A percentile compares a stretch with the other conserved stretches of the same genome.
phyloP scores from a whole-genome alignment of 208 protist genomes.

The Wallacemonas sp. region DNA sequence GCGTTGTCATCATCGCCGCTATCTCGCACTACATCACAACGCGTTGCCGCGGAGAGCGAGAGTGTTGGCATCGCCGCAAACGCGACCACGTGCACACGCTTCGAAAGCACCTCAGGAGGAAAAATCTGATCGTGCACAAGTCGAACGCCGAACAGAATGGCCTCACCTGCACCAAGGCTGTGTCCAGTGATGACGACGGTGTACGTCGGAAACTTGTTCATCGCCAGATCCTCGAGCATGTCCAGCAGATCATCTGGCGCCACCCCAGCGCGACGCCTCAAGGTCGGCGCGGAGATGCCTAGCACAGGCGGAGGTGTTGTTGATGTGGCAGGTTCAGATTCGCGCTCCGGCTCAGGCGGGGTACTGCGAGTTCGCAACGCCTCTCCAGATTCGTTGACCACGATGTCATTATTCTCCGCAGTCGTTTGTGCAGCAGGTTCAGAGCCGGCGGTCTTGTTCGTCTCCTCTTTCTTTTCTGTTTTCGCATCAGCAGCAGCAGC shows the following conservation, averaged over 20 bases:
- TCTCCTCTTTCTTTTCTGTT: neutral
- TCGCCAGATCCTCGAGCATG: constrained; percentile 32
- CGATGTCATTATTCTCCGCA: too few relatives aligned
- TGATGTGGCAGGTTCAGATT: too few relatives aligned
- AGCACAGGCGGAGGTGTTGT: neutral
- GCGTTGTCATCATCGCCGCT: too few relatives aligned
- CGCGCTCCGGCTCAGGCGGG: too few relatives aligned
- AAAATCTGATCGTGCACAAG: constrained; percentile 31
- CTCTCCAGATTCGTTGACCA: neutral
- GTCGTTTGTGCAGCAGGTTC: too few relatives aligned
- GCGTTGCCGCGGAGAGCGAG: constrained; percentile 38
- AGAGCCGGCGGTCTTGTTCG: neutral
- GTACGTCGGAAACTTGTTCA: constrained; percentile 38
- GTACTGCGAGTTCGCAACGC: too few relatives aligned
- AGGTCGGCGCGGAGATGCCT: neutral
- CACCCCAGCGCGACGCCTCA: neutral
- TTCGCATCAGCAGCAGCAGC: neutral
- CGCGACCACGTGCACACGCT: constrained; percentile 46
- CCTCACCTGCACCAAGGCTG: constrained; percentile 67
- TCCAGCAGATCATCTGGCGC: constrained; percentile 35
- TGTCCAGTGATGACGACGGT: constrained; percentile 68
- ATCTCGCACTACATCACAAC: too few relatives aligned
- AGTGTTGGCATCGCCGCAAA: constrained; percentile 69
- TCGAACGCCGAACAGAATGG: constrained; percentile 61
- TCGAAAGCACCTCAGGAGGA: constrained; percentile 20